Base-by-base conservation (phyloP, 805 yeast species). In the Peterozyma toletana region DNA sequence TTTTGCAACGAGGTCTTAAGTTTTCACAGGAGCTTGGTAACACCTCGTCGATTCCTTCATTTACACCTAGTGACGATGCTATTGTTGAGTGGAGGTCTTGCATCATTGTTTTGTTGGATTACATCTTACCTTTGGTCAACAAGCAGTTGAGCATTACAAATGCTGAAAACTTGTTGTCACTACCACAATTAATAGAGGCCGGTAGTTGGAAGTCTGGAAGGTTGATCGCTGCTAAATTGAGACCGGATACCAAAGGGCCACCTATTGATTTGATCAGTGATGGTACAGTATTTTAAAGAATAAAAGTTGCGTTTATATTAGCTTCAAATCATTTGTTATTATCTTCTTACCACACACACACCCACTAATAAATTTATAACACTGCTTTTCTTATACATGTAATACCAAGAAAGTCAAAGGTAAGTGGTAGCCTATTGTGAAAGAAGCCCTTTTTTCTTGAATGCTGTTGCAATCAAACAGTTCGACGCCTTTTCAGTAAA, bases 151-250 rank as follows among this genome's bases (percentile, higher is more conserved):
- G 57, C 0, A 62, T 64, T 30, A 50, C 46, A 9, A 56, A 55
- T 15, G 58, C 63, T 5, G 47, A 51, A 9, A 59, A 50, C 41
- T 62, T 63, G 38, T 53, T 80, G 38, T 49, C 57, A 9, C 56
- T 80, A 37, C 80, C 85, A 1, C 86, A 80, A 55, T 54, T 80
- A 44, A 73, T 80, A 39, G 86, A 80, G 50, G 85, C 86, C 2
- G 86, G 86, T 0, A 71, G 78, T 30, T 80, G 86, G 86, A 75
- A 73, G 48, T 74, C 81, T 2, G 86, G 86, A 1, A 64, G 86
- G 47, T 73, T 72, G 42, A 74, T 78, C 42, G 85, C 86, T 2
- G 72, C 72, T 9, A 53, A 61, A 44, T 51, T 66, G 46, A 67
- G 86, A 51, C 70, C 75, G 7, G 52, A 53, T 13, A 67, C 73